A percentile compares a stretch with the other conserved stretches of the same genome.
phyloP scores from a whole-genome alignment of 2,329 filamentous ascomycete species.

The Dryadomyces quercus-mongolicae region DNA sequence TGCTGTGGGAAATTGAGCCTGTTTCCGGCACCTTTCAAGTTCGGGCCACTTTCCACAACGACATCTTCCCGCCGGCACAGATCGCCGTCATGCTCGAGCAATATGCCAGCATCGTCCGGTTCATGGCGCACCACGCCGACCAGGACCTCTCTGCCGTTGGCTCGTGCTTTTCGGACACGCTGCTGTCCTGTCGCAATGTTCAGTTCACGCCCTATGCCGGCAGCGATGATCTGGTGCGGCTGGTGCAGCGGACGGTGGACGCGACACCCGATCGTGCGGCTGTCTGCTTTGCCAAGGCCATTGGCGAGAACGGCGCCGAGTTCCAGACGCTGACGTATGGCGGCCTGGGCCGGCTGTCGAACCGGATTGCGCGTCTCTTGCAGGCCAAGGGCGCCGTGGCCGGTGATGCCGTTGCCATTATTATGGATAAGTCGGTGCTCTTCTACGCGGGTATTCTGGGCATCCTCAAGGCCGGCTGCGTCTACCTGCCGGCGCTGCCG shows the following conservation, averaged over 20 bases:
- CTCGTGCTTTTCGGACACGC: conserved; percentile 16
- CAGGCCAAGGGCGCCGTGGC: conserved; percentile 28
- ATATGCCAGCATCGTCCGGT: conserved; percentile 36
- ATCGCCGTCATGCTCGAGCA: conserved; percentile 46
- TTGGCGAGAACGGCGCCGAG: conserved; percentile 23
- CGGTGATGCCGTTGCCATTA: conserved; percentile 55
- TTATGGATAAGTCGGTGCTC: conserved; percentile 63
- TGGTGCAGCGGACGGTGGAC: conserved; percentile 41
- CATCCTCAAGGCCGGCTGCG: conserved; percentile 61
- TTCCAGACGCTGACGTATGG: conserved; percentile 45
- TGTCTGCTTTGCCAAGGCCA: conserved; percentile 47
- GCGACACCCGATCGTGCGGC: conserved; percentile 43
- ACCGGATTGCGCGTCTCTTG: conserved; percentile 49
- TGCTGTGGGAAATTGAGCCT: conserved; percentile 69
- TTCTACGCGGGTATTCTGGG: conserved; percentile 67
- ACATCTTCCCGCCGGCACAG: conserved; percentile 40
- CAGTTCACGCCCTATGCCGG: conserved; percentile 20
- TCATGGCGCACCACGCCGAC: conserved; percentile 16
- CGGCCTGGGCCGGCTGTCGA: conserved; percentile 51
- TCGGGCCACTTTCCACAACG: conserved; percentile 34
- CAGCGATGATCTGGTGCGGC: conserved; percentile 31
- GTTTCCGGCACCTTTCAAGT: conserved; percentile 23
- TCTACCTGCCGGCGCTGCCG: conserved; percentile 68
- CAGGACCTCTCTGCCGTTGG: conserved; percentile 14
- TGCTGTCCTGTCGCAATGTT: conserved; percentile 38